A percentile compares a stretch with the other conserved stretches of the same genome.
phyloP scores from a whole-genome alignment of 129 eudicot genomes.

The Kitagawia praeruptora region DNA sequence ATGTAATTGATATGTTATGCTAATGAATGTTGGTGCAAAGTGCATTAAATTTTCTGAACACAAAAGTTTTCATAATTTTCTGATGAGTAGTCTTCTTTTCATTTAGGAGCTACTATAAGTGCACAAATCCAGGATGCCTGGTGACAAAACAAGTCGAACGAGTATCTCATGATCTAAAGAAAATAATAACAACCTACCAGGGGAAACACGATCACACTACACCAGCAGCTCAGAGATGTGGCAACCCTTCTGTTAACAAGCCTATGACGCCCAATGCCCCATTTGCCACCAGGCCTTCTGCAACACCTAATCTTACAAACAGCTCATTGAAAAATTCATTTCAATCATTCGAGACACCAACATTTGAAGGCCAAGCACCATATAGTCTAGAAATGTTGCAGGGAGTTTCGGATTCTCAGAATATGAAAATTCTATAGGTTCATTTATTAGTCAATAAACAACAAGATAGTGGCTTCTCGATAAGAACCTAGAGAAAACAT shows the following conservation, averaged over 20 bases:
- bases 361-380: slow-evolving; percentile 17
- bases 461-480: slow-evolving; percentile 23
- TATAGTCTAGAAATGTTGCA: slow-evolving; percentile 38
- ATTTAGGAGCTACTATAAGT: slow-evolving; percentile 86
- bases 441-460: slow-evolving; percentile 19
- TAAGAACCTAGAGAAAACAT: slow-evolving; percentile 38
- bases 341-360: slow-evolving; percentile 3
- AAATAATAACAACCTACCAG: slow-evolving; percentile 82
- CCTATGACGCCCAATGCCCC: slow-evolving; percentile 10
- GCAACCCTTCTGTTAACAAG: slow-evolving; percentile 21
- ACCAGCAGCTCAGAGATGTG: slow-evolving; percentile 47
- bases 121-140: slow-evolving; percentile 47
- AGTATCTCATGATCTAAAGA: slow-evolving; percentile 48
- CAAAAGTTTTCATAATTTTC: neutral
- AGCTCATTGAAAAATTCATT: slow-evolving; percentile 16
- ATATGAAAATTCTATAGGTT: slow-evolving; percentile 16
- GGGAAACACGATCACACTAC: slow-evolving; percentile 85
- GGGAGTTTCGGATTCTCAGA: slow-evolving; percentile 24
- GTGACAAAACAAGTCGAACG: slow-evolving; percentile 84
- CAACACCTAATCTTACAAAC: slow-evolving; percentile 20
- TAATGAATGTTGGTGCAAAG: too few relatives aligned
- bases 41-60: neutral
- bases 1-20: too few relatives aligned
- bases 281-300: slow-evolving; percentile 23
- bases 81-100: neutral